A percentile compares a stretch with the other conserved stretches of the same genome.
Evolutionary conservation across 768 basidiomycete species (phyloP).

Genomic region (Dendrothele bispora): DNA sequence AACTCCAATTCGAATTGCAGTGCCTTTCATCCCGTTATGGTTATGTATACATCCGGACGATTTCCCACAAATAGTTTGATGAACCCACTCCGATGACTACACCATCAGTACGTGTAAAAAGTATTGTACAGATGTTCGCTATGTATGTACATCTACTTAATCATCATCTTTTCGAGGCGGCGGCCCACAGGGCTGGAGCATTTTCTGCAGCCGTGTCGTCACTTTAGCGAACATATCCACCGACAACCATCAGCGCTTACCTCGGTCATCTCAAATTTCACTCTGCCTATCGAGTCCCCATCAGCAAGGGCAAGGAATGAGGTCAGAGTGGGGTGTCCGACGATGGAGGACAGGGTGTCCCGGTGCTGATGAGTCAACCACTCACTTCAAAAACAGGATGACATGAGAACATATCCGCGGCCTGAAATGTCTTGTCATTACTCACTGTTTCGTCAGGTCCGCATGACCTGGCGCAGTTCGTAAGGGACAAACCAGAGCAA

Average conservation of each 20-base stretch:
- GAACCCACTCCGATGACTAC: no score
- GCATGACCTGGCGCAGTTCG: slow-evolving; percentile 71
- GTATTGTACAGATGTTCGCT: neutral
- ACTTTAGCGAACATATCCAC: slow-evolving; percentile 29
- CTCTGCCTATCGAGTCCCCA: slow-evolving; percentile 85
- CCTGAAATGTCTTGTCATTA: slow-evolving; percentile 10
- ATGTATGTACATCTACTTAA: slow-evolving; percentile 21
- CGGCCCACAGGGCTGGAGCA: slow-evolving; percentile 94
- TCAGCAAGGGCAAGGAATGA: slow-evolving; percentile 93
- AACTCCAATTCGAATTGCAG: no score
- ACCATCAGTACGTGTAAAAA: neutral
- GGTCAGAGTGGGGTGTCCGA: slow-evolving; percentile 83
- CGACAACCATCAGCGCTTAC: slow-evolving; percentile 38
- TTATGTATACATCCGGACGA: no score
- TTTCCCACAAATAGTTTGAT: no score
- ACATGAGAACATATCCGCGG: neutral
- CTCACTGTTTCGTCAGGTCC: slow-evolving; percentile 94
- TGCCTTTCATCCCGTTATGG: no score
- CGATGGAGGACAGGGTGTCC: slow-evolving; percentile 90
- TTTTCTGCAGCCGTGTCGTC: slow-evolving; percentile 66
- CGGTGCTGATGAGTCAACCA: slow-evolving; percentile 98
- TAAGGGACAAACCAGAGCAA: slow-evolving; percentile 4
- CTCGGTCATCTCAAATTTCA: slow-evolving; percentile 96
- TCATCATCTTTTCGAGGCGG: slow-evolving; percentile 90
- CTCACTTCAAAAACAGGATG: slow-evolving; percentile 56